Conservation (phyloP, 192 early-diverging fungal genomes). For the Entomortierella beljakovae region DNA sequence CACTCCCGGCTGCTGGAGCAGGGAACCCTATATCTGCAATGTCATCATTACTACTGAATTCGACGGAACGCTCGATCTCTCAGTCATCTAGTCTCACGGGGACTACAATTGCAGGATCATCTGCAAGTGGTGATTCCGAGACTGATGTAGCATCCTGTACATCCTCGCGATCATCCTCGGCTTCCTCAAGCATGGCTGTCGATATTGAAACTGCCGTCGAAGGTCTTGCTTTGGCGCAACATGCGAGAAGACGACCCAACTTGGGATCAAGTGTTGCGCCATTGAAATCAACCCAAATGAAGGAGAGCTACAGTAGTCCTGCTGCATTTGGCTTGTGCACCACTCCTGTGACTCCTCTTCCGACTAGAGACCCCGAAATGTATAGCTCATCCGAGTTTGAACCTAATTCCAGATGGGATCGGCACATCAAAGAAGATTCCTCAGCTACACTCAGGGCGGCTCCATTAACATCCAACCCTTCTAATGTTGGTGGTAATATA, state of each 20-base stretch:
- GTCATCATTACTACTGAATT: background rate
- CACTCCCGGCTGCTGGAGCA: conserved; percentile 7
- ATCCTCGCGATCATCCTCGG: conserved; percentile 24
- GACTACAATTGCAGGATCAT: background rate
- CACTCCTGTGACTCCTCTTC: conserved; percentile 12
- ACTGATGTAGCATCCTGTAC: background rate
- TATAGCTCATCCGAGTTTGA: conserved; percentile 1
- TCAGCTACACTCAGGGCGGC: conserved; percentile 4
- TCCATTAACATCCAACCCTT: background rate
- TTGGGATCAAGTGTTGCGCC: background rate
- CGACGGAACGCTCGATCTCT: conserved; percentile 4
- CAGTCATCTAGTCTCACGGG: conserved; percentile 16
- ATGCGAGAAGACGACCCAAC: conserved; percentile 3
- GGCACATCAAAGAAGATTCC: conserved; percentile 12
- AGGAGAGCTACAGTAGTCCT: conserved; percentile 32
- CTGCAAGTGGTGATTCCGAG: background rate
- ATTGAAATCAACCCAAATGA: conserved; percentile 5
- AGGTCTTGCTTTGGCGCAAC: background rate
- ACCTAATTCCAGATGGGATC: background rate
- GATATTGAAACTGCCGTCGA: conserved; percentile 14
- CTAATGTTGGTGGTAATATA: background rate
- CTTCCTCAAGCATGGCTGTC: background rate
- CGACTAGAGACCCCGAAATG: background rate
- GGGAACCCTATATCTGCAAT: background rate
- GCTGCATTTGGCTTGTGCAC: conserved; percentile 29